A percentile compares a stretch with the other conserved stretches of the same genome.
Conservation (phyloP, 768 basidiomycete species). For the Boletus sensibilis region DNA sequence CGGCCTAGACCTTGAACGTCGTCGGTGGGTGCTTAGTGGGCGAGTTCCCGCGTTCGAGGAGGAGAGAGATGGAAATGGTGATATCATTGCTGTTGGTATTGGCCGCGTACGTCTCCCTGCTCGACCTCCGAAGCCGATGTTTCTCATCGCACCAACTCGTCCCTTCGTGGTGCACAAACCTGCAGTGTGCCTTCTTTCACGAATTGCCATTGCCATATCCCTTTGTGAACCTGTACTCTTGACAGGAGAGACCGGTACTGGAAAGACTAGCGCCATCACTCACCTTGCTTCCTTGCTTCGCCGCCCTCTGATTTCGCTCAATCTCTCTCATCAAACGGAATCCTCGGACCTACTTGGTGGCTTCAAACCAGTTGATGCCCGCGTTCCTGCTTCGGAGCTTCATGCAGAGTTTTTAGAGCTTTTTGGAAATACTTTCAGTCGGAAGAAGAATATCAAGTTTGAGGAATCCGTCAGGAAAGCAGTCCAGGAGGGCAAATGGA, state of each 20-base stretch:
- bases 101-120: conserved; percentile 63
- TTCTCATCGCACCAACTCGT: conserved; percentile 37
- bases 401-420: conserved; percentile 75
- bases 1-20: conserved; percentile 66
- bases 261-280: conserved; percentile 91
- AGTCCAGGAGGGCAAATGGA: conserved; percentile 83
- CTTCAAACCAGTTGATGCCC: conserved; percentile 92
- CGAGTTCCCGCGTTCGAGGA: conserved; percentile 66
- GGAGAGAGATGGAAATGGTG: conserved; percentile 67
- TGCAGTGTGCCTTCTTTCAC: conserved; percentile 73
- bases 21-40: conserved; percentile 64
- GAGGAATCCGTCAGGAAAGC: conserved; percentile 80
- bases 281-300: conserved; percentile 79
- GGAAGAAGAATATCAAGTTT: conserved; percentile 85
- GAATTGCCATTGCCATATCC: conserved; percentile 71
- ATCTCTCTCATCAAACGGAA: conserved; percentile 95
- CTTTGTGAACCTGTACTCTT: conserved; percentile 83
- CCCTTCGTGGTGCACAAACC: conserved; percentile 91
- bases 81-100: conserved; percentile 52
- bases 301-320: conserved; percentile 80
- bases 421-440: conserved; percentile 85
- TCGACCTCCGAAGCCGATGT: conserved; percentile 36
- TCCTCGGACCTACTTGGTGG: conserved; percentile 92
- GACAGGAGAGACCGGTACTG: conserved; percentile 98
- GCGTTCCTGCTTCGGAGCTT: conserved; percentile 67